phyloP scores from a whole-genome alignment of 1,284 basidiomycete genomes.

The Sanguinoderma infundibulare region DNA sequence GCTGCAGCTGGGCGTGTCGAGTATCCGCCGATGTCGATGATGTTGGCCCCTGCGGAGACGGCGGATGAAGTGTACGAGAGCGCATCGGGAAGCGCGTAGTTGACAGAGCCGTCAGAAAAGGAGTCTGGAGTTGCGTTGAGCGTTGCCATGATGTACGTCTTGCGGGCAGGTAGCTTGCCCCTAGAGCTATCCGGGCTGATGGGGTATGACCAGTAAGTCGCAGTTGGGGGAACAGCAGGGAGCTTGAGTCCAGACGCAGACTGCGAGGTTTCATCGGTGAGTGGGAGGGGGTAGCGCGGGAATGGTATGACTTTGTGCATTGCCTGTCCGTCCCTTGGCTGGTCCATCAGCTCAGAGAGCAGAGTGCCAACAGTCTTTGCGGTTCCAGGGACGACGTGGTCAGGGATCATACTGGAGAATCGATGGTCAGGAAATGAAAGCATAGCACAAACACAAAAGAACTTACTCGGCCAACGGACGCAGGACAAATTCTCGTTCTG shows the following conservation, averaged over 20 bases:
- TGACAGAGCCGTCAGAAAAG: constrained; percentile 87
- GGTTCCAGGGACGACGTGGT: constrained; percentile 65
- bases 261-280: neutral
- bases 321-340: constrained; percentile 39
- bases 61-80: constrained; percentile 53
- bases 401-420: constrained; percentile 66
- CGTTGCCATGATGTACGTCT: constrained; percentile 90
- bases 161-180: constrained; percentile 32
- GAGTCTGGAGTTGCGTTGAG: constrained; percentile 97
- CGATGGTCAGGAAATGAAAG: neutral
- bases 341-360: constrained; percentile 44
- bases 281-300: constrained; percentile 50
- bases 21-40: constrained; percentile 95
- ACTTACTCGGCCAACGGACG: constrained; percentile 86
- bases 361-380: constrained; percentile 52
- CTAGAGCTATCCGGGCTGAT: constrained; percentile 22
- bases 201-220: constrained; percentile 58
- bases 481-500: constrained; percentile 92
- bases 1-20: constrained; percentile 85
- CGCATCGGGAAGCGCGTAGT: constrained; percentile 55
- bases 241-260: constrained; percentile 17
- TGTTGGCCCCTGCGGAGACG: constrained; percentile 64
- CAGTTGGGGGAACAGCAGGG: constrained; percentile 49
- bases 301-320: constrained; percentile 75
- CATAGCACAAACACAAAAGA: no score